These are phyloP conservation scores for Kwoniella botswanensis DNA, from an alignment of 768 basidiomycete species.

Conservation along the genomic window DNA sequence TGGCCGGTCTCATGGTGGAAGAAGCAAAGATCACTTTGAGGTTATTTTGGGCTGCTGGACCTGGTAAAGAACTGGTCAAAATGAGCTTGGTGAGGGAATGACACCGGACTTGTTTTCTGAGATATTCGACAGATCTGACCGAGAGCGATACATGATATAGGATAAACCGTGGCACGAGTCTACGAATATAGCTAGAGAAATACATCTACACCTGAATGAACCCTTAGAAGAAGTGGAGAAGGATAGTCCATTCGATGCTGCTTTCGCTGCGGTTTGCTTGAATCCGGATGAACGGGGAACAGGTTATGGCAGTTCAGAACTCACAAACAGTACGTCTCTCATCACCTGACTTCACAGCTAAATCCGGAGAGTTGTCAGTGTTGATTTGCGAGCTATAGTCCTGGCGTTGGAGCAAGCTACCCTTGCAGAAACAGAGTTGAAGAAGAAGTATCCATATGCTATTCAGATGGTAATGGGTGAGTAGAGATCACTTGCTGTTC, in stretches of 20 bases:
- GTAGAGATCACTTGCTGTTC: background rate
- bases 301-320: background rate
- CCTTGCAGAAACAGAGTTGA: background rate
- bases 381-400: background rate
- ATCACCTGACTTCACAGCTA: no score
- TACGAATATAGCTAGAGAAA: slow-evolving; percentile 12
- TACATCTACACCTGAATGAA: slow-evolving; percentile 6
- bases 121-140: background rate
- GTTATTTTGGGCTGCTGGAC: slow-evolving; percentile 21
- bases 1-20: slow-evolving; percentile 5
- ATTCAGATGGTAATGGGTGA: slow-evolving; percentile 22
- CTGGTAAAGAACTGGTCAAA: slow-evolving; percentile 13
- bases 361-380: no score
- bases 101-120: background rate
- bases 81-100: slow-evolving; percentile 12
- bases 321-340: background rate
- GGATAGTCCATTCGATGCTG: slow-evolving; percentile 11
- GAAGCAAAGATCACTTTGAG: slow-evolving; percentile 8
- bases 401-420: slow-evolving; percentile 25
- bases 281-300: slow-evolving; percentile 1
- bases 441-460: slow-evolving; percentile 14
- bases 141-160: background rate
- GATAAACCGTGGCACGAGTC: slow-evolving; percentile 11
- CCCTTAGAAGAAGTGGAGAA: slow-evolving; percentile 12
- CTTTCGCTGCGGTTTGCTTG: slow-evolving; percentile 11